Evolutionary conservation across 2,329 filamentous ascomycete genomes (phyloP).

Genomic region (Fusarium sp.): DNA sequence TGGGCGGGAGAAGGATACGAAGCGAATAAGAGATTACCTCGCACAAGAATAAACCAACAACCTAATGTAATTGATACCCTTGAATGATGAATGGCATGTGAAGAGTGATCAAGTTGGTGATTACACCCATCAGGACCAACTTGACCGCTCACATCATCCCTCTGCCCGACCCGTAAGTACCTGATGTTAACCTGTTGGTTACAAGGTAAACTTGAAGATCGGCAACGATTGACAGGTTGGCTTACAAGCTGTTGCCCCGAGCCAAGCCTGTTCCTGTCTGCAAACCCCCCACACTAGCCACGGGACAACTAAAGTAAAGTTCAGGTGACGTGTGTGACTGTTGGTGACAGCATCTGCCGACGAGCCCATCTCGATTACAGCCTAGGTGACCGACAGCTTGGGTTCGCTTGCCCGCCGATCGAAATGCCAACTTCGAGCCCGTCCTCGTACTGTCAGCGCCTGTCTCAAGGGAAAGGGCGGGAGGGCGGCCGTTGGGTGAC

Average conservation of each 20-base stretch:
- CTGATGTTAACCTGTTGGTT: background rate
- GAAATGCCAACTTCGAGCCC: slow-evolving; percentile 5
- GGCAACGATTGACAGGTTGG: background rate
- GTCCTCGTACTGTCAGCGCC: background rate
- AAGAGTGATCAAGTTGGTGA: background rate
- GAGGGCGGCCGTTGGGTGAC: slow-evolving; percentile 13
- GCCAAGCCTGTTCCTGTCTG: background rate
- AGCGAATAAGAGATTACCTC: background rate
- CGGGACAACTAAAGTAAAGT: background rate
- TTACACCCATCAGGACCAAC: background rate
- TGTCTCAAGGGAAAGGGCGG: slow-evolving; percentile 6
- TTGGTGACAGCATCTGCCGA: slow-evolving; percentile 6
- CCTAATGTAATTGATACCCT: background rate
- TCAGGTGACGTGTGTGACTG: background rate
- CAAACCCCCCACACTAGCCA: background rate
- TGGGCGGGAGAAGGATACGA: background rate
- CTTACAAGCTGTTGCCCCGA: background rate
- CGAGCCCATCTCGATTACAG: background rate
- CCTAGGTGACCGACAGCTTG: slow-evolving; percentile 5
- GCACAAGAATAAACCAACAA: background rate
- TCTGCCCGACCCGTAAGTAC: slow-evolving; percentile 2
- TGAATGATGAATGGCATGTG: background rate
- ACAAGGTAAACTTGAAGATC: background rate
- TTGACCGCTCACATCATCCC: background rate
- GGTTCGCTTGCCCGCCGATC: slow-evolving; percentile 14